Conservation (phyloP, 768 basidiomycete genomes). For the Rossbeevera mucosa region DNA sequence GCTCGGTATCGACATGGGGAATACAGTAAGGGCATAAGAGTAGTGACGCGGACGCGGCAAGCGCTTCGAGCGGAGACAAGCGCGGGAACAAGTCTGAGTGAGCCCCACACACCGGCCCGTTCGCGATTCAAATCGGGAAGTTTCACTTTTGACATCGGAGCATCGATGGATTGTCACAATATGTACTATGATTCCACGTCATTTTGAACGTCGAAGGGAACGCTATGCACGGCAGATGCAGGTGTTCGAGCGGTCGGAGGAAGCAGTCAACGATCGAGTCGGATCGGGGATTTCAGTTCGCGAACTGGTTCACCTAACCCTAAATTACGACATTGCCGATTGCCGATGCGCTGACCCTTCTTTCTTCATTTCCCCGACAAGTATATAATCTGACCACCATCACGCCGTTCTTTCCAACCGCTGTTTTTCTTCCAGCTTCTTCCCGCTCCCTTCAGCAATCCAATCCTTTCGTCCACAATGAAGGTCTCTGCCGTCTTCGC, state of each 20-base stretch:
- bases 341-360: slow-evolving; percentile 16
- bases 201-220: background rate
- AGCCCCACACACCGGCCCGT: background rate
- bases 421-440: background rate
- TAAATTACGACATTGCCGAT: slow-evolving; percentile 2
- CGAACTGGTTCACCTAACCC: background rate
- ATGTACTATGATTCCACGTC: background rate
- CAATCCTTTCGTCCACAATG: slow-evolving; percentile 16
- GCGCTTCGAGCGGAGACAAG: background rate
- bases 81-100: background rate
- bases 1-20: background rate
- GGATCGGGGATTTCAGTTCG: slow-evolving; percentile 5
- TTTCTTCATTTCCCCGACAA: background rate
- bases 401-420: background rate
- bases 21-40: no score
- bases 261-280: background rate
- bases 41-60: no score
- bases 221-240: background rate
- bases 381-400: slow-evolving; percentile 12
- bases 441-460: background rate
- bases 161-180: background rate
- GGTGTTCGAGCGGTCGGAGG: background rate
- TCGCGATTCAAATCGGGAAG: background rate
- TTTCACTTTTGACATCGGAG: background rate
- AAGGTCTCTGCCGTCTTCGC: slow-evolving; percentile 32